Evolutionary conservation across 1,284 basidiomycete genomes (phyloP).

Genomic region (Cystobasidiaceae sp.): DNA sequence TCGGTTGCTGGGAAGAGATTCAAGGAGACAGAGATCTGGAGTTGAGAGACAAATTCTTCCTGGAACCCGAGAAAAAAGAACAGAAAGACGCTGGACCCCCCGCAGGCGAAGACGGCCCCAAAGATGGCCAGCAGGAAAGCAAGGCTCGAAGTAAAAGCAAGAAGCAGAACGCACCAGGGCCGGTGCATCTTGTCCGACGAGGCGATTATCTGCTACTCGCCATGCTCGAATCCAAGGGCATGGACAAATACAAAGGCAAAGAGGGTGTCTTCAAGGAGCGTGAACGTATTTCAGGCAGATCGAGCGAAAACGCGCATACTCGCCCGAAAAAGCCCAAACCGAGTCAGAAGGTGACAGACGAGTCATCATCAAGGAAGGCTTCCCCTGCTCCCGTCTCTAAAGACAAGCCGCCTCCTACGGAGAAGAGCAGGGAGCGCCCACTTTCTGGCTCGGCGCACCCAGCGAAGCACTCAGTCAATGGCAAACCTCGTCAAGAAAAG

Average conservation of each 20-base stretch:
- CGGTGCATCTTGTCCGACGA: slow-evolving; percentile 93
- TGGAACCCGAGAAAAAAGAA: slow-evolving; percentile 85
- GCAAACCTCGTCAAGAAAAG: slow-evolving; percentile 2
- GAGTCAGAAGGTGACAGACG: no score
- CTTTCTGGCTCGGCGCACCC: slow-evolving; percentile 29
- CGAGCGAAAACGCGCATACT: no score
- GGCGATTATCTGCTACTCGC: slow-evolving; percentile 89
- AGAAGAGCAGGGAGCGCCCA: no score
- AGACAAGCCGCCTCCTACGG: no score
- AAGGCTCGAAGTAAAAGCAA: slow-evolving; percentile 38
- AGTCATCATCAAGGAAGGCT: no score
- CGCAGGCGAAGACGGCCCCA: slow-evolving; percentile 29
- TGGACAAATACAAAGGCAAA: no score
- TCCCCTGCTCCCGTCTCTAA: no score
- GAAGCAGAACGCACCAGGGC: slow-evolving; percentile 75
- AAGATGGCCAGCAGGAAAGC: slow-evolving; percentile 42
- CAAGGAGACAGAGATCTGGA: slow-evolving; percentile 77
- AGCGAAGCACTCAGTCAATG: slow-evolving; percentile 31
- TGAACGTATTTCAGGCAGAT: no score
- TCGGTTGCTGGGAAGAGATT: slow-evolving; percentile 96
- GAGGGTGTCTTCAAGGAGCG: no score
- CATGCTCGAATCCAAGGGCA: slow-evolving; percentile 61
- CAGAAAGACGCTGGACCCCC: slow-evolving; percentile 54
- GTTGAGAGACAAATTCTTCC: slow-evolving; percentile 56
- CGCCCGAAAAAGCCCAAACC: no score